These are phyloP conservation scores for Helotiales sp. DNA, from an alignment of 2,329 filamentous ascomycete species.

Conservation along the genomic window DNA sequence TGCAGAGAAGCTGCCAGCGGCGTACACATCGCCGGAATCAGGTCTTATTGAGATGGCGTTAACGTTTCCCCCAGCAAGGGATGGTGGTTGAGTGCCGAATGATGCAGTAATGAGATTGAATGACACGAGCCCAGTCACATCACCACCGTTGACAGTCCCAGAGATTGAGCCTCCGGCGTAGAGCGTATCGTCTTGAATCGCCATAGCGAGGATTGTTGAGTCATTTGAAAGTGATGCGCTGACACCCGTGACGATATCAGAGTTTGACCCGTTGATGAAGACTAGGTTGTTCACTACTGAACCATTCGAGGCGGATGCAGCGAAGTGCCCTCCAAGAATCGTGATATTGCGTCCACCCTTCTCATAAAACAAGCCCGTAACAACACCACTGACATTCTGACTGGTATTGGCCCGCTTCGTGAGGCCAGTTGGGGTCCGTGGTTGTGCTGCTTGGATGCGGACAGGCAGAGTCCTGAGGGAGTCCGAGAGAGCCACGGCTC, in stretches of 20 bases:
- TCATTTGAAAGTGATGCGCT: slow-evolving; percentile 67
- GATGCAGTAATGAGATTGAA: slow-evolving; percentile 74
- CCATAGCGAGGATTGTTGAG: slow-evolving; percentile 77
- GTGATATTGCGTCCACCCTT: slow-evolving; percentile 77
- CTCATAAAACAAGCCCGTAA: slow-evolving; percentile 78
- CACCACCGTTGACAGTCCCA: slow-evolving; percentile 67
- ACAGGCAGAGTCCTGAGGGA: slow-evolving; percentile 63
- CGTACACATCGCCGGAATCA: slow-evolving; percentile 74
- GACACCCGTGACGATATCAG: slow-evolving; percentile 71
- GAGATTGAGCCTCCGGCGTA: slow-evolving; percentile 83
- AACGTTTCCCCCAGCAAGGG: slow-evolving; percentile 74
- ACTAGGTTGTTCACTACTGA: slow-evolving; percentile 78
- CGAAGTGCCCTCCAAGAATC: slow-evolving; percentile 86
- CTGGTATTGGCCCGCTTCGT: slow-evolving; percentile 53
- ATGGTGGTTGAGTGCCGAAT: slow-evolving; percentile 75
- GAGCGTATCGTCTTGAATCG: slow-evolving; percentile 67
- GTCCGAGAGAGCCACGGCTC: slow-evolving; percentile 67
- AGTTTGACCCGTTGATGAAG: slow-evolving; percentile 78
- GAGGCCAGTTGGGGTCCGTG: slow-evolving; percentile 46
- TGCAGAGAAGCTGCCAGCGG: slow-evolving; percentile 82
- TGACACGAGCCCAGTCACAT: slow-evolving; percentile 74
- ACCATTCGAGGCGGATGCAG: slow-evolving; percentile 69
- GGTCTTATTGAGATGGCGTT: slow-evolving; percentile 77
- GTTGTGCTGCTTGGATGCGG: slow-evolving; percentile 52
- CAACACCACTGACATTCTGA: slow-evolving; percentile 67